These are phyloP conservation scores for Ophiostoma populinum DNA, from an alignment of 2,329 filamentous ascomycete genomes.

Conservation along the genomic window DNA sequence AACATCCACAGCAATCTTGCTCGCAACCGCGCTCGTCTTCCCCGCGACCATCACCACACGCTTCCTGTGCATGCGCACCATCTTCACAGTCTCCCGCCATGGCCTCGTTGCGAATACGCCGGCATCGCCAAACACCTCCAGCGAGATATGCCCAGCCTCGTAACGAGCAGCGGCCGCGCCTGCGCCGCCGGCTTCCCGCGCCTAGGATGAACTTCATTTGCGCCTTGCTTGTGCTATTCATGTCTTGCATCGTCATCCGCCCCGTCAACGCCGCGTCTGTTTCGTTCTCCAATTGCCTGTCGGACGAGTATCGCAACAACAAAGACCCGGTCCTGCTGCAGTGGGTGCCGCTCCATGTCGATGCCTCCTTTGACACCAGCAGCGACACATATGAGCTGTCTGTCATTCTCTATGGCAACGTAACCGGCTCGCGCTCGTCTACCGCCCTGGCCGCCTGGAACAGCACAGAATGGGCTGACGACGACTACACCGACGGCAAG, in stretches of 20 bases:
- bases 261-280: constrained; percentile 48
- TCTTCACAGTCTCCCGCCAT: no score
- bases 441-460: constrained; percentile 41
- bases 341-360: constrained; percentile 59
- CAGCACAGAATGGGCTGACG: constrained; percentile 44
- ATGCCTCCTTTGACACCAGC: constrained; percentile 51
- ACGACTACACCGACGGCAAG: constrained; percentile 50
- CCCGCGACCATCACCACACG: no score
- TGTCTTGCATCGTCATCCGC: constrained; percentile 21
- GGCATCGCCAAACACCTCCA: no score
- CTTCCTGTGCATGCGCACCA: no score
- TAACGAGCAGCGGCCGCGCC: no score
- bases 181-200: no score
- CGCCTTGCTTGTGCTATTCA: no score
- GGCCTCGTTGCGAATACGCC: no score
- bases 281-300: constrained; percentile 71
- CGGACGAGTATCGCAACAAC: constrained; percentile 28
- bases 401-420: constrained; percentile 79
- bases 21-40: no score
- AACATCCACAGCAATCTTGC: no score
- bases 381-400: constrained; percentile 47
- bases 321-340: constrained; percentile 47
- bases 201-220: no score
- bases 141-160: no score
- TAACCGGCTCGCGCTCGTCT: constrained; percentile 50